Conservation (phyloP, 441 rosid genomes). For the Biscutella laevigata region DNA sequence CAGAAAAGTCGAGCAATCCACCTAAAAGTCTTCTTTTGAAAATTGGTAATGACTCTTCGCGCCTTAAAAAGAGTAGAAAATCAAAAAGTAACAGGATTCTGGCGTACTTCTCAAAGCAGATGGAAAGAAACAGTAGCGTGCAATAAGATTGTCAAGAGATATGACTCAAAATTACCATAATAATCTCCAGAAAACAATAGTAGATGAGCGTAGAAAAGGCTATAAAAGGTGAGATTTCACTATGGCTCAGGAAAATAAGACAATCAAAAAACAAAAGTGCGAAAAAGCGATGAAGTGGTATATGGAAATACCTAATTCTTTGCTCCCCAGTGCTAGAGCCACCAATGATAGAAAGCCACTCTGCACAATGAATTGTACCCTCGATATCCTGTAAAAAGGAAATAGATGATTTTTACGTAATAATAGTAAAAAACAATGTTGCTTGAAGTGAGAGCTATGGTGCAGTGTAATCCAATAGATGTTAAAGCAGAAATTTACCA, state of each 20-base stretch:
- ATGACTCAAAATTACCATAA: constrained; percentile 17
- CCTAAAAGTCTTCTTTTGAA: constrained; percentile 97
- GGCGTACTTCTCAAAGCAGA: constrained; percentile 5
- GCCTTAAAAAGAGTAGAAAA: constrained; percentile 48
- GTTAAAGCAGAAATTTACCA: constrained; percentile 37
- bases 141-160: constrained; percentile 10
- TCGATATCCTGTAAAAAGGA: constrained; percentile 86
- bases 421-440: constrained; percentile 11
- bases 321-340: constrained; percentile 99
- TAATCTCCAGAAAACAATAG: constrained; percentile 10
- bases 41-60: constrained; percentile 93
- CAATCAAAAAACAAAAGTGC: neutral
- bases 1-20: constrained; percentile 93
- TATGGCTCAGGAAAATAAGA: constrained; percentile 8
- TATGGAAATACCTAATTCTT: constrained; percentile 64
- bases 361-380: constrained; percentile 99
- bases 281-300: constrained; percentile 9
- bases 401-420: constrained; percentile 21
- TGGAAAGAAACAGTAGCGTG: constrained; percentile 11
- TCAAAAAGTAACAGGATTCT: neutral
- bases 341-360: constrained; percentile 99
- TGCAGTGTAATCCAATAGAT: constrained; percentile 3
- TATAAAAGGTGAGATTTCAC: neutral
- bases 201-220: constrained; percentile 6
- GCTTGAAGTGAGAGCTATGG: constrained; percentile 18